These are phyloP conservation scores for Pestalotiopsis sp. DNA, from an alignment of 2,329 filamentous ascomycete genomes.

Conservation along the genomic window DNA sequence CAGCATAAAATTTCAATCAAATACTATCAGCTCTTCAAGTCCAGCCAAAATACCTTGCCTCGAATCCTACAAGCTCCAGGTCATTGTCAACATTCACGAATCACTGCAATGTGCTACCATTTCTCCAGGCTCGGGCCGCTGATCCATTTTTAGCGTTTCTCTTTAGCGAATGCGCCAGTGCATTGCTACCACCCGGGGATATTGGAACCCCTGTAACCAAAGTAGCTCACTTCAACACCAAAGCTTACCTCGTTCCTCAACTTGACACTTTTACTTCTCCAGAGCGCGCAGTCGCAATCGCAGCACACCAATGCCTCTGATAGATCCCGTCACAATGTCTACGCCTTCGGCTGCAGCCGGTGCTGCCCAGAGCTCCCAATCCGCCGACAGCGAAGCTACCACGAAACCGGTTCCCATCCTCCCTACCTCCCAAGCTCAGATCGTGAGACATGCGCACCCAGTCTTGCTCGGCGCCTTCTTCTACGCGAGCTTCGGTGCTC, in stretches of 20 bases:
- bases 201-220: neutral
- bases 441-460: constrained; percentile 69
- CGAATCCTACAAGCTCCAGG: no score
- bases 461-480: constrained; percentile 66
- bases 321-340: constrained; percentile 42
- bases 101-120: neutral
- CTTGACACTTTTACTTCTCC: neutral
- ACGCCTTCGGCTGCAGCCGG: constrained; percentile 29
- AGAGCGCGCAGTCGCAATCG: neutral
- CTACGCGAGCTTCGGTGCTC: constrained; percentile 61
- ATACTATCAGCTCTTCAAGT: no score
- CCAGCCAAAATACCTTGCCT: no score
- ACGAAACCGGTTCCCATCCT: constrained; percentile 40
- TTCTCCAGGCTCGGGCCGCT: neutral
- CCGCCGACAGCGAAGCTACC: constrained; percentile 24
- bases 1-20: no score
- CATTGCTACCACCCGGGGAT: neutral
- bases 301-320: constrained; percentile 29
- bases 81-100: neutral
- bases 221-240: neutral
- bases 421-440: constrained; percentile 38
- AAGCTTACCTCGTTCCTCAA: neutral
- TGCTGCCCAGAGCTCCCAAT: constrained; percentile 28
- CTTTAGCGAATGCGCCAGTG: neutral
- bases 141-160: neutral